These are phyloP conservation scores for Fusarium papillatum DNA, from an alignment of 2,329 filamentous ascomycete genomes.

Conservation along the genomic window DNA sequence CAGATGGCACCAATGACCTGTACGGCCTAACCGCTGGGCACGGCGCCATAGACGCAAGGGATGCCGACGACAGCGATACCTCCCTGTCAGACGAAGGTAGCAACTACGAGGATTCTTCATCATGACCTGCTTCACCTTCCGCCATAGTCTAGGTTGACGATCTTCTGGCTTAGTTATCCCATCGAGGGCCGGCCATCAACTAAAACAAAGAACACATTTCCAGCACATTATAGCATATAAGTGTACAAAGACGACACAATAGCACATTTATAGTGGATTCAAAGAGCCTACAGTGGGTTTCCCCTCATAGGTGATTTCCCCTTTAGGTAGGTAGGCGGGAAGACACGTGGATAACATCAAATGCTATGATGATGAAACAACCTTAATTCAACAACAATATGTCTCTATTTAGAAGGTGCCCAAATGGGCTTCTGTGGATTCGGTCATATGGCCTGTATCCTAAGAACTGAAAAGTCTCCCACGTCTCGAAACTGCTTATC, in stretches of 20 bases:
- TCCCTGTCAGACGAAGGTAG: background rate
- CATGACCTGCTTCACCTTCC: background rate
- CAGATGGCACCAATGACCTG: background rate
- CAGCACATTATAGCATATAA: too few relatives aligned
- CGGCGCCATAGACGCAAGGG: background rate
- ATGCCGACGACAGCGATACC: background rate
- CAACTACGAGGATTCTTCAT: background rate
- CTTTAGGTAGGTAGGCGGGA: background rate
- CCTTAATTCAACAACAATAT: background rate
- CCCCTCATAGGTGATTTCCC: background rate
- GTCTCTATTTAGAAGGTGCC: background rate
- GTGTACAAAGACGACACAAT: background rate
- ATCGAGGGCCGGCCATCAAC: too few relatives aligned
- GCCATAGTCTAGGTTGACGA: background rate
- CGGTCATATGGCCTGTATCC: background rate
- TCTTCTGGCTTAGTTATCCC: too few relatives aligned
- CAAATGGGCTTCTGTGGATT: background rate
- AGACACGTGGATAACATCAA: background rate
- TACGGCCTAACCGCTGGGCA: background rate
- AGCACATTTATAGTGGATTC: background rate
- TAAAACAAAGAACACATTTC: too few relatives aligned
- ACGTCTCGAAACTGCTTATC: background rate
- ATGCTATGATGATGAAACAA: background rate
- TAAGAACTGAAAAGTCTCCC: background rate
- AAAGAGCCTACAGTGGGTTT: background rate